These are phyloP conservation scores for Umbellularia californica DNA, from an alignment of 164 flowering plant genomes.

Conservation along the genomic window DNA sequence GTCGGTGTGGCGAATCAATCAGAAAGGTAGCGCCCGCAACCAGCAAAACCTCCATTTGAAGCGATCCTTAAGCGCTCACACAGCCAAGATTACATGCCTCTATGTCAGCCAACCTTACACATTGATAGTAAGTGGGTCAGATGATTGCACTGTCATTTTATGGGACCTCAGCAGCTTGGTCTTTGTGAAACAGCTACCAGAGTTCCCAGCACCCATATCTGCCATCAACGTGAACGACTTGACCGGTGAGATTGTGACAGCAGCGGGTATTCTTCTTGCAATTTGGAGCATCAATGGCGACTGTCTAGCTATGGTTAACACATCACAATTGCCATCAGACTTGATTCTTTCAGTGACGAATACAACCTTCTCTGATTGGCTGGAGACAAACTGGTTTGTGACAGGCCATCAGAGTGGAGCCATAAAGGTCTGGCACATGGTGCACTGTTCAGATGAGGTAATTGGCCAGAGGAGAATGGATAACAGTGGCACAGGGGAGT, in stretches of 20 bases:
- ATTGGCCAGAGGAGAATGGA: slow-evolving; percentile 34
- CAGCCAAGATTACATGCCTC: slow-evolving; percentile 73
- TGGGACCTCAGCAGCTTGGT: slow-evolving; percentile 90
- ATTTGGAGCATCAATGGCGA: slow-evolving; percentile 95
- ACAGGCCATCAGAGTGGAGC: slow-evolving; percentile 99
- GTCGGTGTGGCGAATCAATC: slow-evolving; percentile 73
- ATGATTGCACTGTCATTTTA: slow-evolving; percentile 77
- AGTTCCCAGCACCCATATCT: slow-evolving; percentile 84
- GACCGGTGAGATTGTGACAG: slow-evolving; percentile 85
- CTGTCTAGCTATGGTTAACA: slow-evolving; percentile 76
- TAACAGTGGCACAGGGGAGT: slow-evolving; percentile 29
- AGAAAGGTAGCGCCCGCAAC: slow-evolving; percentile 47
- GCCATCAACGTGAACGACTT: slow-evolving; percentile 83
- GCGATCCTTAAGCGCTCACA: slow-evolving; percentile 79
- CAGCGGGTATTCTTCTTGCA: slow-evolving; percentile 86
- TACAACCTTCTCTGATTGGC: slow-evolving; percentile 84
- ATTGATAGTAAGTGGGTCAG: slow-evolving; percentile 88
- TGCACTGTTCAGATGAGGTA: slow-evolving; percentile 52
- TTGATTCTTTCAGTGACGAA: slow-evolving; percentile 73
- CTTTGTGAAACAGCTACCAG: slow-evolving; percentile 87
- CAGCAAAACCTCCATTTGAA: slow-evolving; percentile 48
- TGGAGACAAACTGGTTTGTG: slow-evolving; percentile 79
- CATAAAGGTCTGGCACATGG: slow-evolving; percentile 90
- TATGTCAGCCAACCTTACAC: slow-evolving; percentile 89
- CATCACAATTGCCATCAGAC: slow-evolving; percentile 94